Evolutionary conservation across 2,329 filamentous ascomycete genomes (phyloP).

Genomic region (Chaetomium globosum): DNA sequence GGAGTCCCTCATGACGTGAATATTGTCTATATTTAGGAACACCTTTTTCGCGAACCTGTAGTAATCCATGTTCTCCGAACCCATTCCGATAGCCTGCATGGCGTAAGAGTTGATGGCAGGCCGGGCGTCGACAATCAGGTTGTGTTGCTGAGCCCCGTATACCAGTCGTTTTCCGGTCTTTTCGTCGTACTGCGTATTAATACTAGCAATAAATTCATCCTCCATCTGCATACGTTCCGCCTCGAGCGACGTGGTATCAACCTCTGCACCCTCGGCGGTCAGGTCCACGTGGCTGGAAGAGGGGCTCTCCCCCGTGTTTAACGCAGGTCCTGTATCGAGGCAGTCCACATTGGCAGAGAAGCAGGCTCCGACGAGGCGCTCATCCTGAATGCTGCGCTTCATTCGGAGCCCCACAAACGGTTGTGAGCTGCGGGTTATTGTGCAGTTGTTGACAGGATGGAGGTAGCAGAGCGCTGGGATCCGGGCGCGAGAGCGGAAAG

Average conservation of each 20-base stretch:
- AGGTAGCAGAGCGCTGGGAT: conserved; percentile 91
- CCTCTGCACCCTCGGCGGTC: conserved; percentile 39
- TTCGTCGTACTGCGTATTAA: conserved; percentile 57
- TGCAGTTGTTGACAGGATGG: conserved; percentile 96
- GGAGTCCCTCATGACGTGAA: conserved; percentile 95
- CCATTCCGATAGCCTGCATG: conserved; percentile 89
- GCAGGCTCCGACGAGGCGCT: conserved; percentile 88
- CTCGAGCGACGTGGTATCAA: conserved; percentile 59
- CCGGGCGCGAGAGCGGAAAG: conserved; percentile 83
- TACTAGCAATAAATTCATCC: conserved; percentile 64
- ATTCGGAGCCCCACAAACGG: conserved; percentile 82
- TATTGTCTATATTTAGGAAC: conserved; percentile 96
- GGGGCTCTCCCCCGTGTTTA: conserved; percentile 46
- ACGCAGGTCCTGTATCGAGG: conserved; percentile 44
- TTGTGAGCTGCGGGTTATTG: conserved; percentile 92
- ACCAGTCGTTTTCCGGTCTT: conserved; percentile 66
- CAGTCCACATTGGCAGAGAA: conserved; percentile 69
- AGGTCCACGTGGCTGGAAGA: conserved; percentile 57
- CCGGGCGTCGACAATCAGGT: conserved; percentile 92
- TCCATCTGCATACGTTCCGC: conserved; percentile 67
- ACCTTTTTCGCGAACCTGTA: conserved; percentile 90
- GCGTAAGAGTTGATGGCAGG: conserved; percentile 92
- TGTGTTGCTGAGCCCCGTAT: conserved; percentile 90
- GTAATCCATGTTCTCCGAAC: conserved; percentile 97
- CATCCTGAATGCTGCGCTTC: conserved; percentile 92